phyloP scores from a whole-genome alignment of 768 basidiomycete species.

The Panaeolus papilionaceus region DNA sequence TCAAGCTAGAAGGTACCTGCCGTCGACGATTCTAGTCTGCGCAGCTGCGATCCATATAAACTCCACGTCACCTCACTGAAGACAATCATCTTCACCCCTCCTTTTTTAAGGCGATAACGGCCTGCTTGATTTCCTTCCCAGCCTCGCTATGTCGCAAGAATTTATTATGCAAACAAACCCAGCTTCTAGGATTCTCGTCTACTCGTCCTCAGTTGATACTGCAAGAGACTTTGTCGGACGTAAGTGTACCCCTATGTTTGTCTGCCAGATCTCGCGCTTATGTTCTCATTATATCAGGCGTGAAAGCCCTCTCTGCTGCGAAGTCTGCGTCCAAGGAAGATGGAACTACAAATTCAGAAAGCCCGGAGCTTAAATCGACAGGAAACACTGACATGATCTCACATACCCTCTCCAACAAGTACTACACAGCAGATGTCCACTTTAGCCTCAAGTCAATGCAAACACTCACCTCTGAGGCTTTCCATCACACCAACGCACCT shows the following conservation, averaged over 20 bases:
- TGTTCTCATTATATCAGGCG: conserved; percentile 9
- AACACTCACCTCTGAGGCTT: conserved; percentile 46
- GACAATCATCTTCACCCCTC: not conserved
- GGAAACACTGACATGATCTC: conserved; percentile 46
- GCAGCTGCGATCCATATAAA: conserved; percentile 7
- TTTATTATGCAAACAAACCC: conserved; percentile 18
- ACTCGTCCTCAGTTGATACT: conserved; percentile 32
- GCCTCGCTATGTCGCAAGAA: not conserved
- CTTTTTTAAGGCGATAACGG: not conserved
- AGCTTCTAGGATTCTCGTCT: conserved; percentile 40
- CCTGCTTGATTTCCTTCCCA: not conserved
- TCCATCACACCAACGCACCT: conserved; percentile 25
- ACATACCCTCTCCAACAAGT: conserved; percentile 82
- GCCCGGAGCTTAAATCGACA: not conserved
- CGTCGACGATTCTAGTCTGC: not conserved
- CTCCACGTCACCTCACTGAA: not conserved
- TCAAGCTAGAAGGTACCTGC: conserved; percentile 5
- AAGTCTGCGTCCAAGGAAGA: not conserved
- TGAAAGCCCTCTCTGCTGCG: conserved; percentile 16
- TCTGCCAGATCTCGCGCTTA: not conserved
- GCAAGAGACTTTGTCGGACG: conserved; percentile 30
- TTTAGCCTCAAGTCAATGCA: conserved; percentile 60
- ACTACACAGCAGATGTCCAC: conserved; percentile 80
- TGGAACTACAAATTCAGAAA: not conserved
- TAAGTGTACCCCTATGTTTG: not conserved